Percentiles rank a stretch among this genome's conserved stretches.
These are phyloP conservation scores for Zygoascus tannicola DNA, from an alignment of 805 yeast genomes.

Conservation along the genomic window DNA sequence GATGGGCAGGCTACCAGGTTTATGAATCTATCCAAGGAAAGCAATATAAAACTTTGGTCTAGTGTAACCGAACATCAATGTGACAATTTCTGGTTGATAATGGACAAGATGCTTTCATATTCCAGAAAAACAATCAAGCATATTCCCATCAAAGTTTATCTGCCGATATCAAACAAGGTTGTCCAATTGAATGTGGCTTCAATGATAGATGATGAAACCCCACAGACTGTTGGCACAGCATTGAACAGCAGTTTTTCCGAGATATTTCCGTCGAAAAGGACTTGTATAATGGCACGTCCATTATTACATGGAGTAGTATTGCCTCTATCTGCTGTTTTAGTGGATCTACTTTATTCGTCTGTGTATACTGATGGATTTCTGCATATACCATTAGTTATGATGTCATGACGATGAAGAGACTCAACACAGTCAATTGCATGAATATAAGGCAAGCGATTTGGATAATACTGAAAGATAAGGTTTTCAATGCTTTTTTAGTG, in stretches of 20 bases:
- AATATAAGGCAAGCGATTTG: too few relatives aligned
- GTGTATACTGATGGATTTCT: slow-evolving; percentile 57
- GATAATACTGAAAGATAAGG: too few relatives aligned
- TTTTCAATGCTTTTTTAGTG: too few relatives aligned
- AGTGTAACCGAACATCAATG: slow-evolving; percentile 29
- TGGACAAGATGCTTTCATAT: slow-evolving; percentile 20
- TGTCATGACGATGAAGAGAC: slow-evolving; percentile 13
- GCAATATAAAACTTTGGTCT: slow-evolving; percentile 50
- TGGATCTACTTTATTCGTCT: slow-evolving; percentile 37
- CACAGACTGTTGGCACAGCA: slow-evolving; percentile 32
- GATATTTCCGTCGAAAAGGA: slow-evolving; percentile 34
- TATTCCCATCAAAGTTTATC: slow-evolving; percentile 28
- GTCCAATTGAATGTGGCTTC: slow-evolving; percentile 28
- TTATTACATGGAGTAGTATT: slow-evolving; percentile 48
- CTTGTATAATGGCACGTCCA: slow-evolving; percentile 34
- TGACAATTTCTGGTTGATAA: slow-evolving; percentile 22
- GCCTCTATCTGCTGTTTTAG: slow-evolving; percentile 37
- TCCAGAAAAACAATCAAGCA: slow-evolving; percentile 13
- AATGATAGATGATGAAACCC: slow-evolving; percentile 9
- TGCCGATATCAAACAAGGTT: slow-evolving; percentile 29
- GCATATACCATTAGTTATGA: slow-evolving; percentile 42
- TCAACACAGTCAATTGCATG: too few relatives aligned
- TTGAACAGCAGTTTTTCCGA: slow-evolving; percentile 38
- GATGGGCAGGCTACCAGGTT: slow-evolving; percentile 72
- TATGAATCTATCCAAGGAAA: slow-evolving; percentile 63